A percentile compares a stretch with the other conserved stretches of the same genome.
Evolutionary conservation across 2,329 filamentous ascomycete genomes (phyloP).

Genomic region (Tolypocladium paradoxum): DNA sequence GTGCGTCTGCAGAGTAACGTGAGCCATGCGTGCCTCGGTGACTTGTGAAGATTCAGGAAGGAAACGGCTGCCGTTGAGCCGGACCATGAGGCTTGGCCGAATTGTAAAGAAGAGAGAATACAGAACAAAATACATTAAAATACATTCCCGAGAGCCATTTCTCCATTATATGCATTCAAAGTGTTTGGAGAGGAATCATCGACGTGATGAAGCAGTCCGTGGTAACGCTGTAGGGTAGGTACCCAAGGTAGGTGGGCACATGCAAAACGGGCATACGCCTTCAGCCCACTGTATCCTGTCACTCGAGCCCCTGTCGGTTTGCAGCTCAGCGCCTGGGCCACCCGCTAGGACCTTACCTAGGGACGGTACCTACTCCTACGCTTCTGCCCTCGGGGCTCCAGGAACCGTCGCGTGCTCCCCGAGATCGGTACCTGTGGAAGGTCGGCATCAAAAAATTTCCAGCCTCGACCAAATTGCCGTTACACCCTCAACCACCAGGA

Average conservation of each 20-base stretch:
- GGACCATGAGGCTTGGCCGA: background rate
- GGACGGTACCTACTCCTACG: background rate
- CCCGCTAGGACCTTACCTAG: too few species aligned
- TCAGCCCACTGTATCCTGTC: too few species aligned
- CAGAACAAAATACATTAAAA: too few species aligned
- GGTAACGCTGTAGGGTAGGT: background rate
- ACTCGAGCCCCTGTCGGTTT: too few species aligned
- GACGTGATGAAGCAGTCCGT: background rate
- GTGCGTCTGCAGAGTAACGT: background rate
- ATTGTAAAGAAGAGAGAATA: background rate
- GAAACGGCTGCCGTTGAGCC: background rate
- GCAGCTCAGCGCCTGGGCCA: background rate
- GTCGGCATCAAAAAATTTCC: constrained; percentile 8
- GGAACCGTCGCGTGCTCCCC: constrained; percentile 4
- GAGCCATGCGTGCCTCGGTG: background rate
- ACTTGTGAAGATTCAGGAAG: too few species aligned
- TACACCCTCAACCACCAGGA: background rate
- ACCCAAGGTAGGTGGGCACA: background rate
- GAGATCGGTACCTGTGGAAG: constrained; percentile 5
- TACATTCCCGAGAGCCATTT: too few species aligned
- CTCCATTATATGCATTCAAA: background rate
- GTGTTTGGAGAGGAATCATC: background rate
- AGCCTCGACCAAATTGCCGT: background rate
- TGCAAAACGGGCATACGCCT: too few species aligned
- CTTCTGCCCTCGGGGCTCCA: background rate